Percentiles rank a stretch among this genome's conserved stretches.
Conservation (phyloP, 352 stramenopile species). For the Achlya hypogyna region DNA sequence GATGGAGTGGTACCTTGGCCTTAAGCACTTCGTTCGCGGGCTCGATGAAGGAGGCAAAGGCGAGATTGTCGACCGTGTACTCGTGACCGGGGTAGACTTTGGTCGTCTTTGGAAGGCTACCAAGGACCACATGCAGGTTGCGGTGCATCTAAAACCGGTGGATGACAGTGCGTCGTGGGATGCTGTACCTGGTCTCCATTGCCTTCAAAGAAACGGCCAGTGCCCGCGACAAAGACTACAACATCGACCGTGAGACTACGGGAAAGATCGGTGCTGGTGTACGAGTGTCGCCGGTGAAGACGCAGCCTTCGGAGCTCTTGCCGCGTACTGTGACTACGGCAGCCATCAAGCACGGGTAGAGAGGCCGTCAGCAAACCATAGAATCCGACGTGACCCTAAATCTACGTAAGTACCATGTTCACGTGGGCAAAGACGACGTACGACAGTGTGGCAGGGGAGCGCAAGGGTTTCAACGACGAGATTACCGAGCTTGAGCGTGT, state of each 20-base stretch:
- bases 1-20: slow-evolving; percentile 36
- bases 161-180: background rate
- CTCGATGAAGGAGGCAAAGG: slow-evolving; percentile 84
- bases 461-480: slow-evolving; percentile 54
- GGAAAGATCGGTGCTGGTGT: background rate
- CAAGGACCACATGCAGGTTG: slow-evolving; percentile 69
- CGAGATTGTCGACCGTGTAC: slow-evolving; percentile 87
- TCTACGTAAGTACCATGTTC: background rate
- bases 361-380: too few relatives aligned
- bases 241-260: background rate
- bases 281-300: slow-evolving; percentile 88
- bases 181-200: slow-evolving; percentile 21
- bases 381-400: slow-evolving; percentile 10
- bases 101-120: slow-evolving; percentile 51
- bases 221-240: slow-evolving; percentile 80
- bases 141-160: slow-evolving; percentile 68
- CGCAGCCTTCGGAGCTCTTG: slow-evolving; percentile 34
- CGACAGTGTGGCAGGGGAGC: slow-evolving; percentile 88
- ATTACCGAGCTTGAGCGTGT: slow-evolving; percentile 56
- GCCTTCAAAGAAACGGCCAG: slow-evolving; percentile 77
- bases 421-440: background rate
- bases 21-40: slow-evolving; percentile 66
- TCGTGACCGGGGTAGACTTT: slow-evolving; percentile 88
- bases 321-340: background rate
- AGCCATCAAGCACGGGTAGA: background rate